Evolutionary conservation across 2,329 filamentous ascomycete species (phyloP), one percentile per base, ranked within the genome.

Genomic region (Cordyceps sp.): DNA sequence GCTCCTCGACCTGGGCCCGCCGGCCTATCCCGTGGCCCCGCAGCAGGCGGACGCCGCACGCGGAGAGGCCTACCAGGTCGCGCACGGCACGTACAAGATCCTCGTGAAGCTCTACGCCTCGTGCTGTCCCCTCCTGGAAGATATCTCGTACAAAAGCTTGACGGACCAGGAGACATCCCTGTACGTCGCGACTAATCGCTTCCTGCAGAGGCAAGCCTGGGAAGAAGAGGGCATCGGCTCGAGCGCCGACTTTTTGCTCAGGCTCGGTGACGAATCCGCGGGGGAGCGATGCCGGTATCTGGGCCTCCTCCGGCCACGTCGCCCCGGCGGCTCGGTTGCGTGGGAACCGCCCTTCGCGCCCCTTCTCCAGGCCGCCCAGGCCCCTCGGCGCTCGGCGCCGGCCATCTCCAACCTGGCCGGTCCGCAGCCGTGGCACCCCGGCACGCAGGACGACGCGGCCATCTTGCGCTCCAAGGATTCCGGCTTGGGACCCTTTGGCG

Each of bases 131-230:
- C 58, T 56, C 48, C 48, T 61, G 13, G 50, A 65, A 10, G 65
- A 71, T 32, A 54, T 56, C 1, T 45, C 55, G 3, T 48, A 53
- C 10, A 42, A 49, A 10, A 56, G 58, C 6, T 39, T 66, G 34
- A 52, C 54, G n/a, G 53, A 55, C 3, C 59, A 61, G 5, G 64
- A 70, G 34, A 53, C 54, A 13, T 53, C 54, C 8, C 43, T 8
- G 49, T 65, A 35, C 52, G 52, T 23, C 55, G 54, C 4, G 3
- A 50, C 62, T 2, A 50, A 57, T n/a, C 52, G 52, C 24, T 52
- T 67, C n/a, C 49, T 68, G 30, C 57, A 58, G 26, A 57, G 59
- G 32, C 55, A 59, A 8, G 50, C 55, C 2, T 73, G 68, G 68
- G 36, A 45, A 7, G 43, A 59, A 7, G 55, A 56, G 28, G 57